Percentiles rank a stretch among this genome's conserved stretches.
Evolutionary conservation across 2,329 filamentous ascomycete species (phyloP).

Genomic region (Bretziella fagacearum): DNA sequence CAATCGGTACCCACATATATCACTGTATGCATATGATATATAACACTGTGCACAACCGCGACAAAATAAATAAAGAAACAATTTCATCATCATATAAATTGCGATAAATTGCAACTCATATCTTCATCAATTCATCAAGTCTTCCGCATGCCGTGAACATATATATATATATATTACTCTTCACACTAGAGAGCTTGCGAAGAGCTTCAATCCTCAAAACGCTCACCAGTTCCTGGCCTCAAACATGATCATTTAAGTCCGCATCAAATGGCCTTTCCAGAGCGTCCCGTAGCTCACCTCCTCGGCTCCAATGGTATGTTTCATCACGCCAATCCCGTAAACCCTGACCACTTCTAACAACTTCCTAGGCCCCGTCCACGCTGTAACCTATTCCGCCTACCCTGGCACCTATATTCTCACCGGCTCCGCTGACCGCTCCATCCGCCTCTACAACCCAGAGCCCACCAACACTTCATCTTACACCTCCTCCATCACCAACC

Average conservation of each 20-base stretch:
- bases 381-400: conserved; percentile 53
- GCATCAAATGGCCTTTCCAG: conserved; percentile 29
- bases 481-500: conserved; percentile 1
- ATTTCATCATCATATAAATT: too few relatives aligned
- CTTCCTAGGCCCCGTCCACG: conserved; percentile 48
- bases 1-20: too few relatives aligned
- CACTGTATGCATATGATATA: too few relatives aligned
- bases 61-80: too few relatives aligned
- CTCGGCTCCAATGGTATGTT: conserved; percentile 40
- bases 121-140: too few relatives aligned
- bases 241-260: background rate
- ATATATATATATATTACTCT: too few relatives aligned
- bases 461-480: conserved; percentile 25
- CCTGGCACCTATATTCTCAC: conserved; percentile 67
- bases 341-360: background rate
- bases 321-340: background rate
- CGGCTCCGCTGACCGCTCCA: conserved; percentile 66
- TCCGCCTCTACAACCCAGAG: conserved; percentile 71
- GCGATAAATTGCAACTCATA: too few relatives aligned
- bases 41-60: too few relatives aligned
- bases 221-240: background rate
- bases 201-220: too few relatives aligned
- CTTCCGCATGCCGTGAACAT: too few relatives aligned
- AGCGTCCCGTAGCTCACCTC: conserved; percentile 36
- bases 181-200: too few relatives aligned